A percentile compares a stretch with the other conserved stretches of the same genome.
These are phyloP conservation scores for Trichoderma virens DNA, from an alignment of 495 filamentous ascomycete species.

Conservation along the genomic window DNA sequence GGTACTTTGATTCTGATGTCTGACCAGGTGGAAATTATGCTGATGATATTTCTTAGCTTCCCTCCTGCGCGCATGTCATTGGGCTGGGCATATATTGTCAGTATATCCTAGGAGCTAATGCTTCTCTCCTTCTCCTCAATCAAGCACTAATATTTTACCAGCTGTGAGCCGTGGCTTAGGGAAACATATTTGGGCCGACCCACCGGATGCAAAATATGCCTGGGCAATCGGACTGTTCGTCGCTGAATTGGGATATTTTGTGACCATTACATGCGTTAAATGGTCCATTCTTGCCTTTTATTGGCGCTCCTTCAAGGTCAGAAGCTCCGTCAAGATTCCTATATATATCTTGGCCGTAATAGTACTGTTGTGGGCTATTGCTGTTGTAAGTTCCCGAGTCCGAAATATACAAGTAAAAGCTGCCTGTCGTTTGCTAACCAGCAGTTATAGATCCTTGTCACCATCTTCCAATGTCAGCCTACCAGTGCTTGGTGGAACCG, in stretches of 20 bases:
- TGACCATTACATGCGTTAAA: slow-evolving; percentile 3
- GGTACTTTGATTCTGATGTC: background rate
- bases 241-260: background rate
- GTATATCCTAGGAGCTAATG: background rate
- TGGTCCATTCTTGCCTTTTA: background rate
- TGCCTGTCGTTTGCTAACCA: background rate
- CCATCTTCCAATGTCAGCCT: background rate
- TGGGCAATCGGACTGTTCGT: background rate
- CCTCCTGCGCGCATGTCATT: background rate
- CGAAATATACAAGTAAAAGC: background rate
- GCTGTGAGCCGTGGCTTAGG: background rate
- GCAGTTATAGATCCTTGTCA: background rate
- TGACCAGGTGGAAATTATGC: background rate
- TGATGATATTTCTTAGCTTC: background rate
- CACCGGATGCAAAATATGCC: background rate
- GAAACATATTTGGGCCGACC: background rate
- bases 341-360: background rate
- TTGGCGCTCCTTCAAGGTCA: background rate
- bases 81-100: background rate
- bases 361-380: background rate
- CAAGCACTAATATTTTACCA: background rate
- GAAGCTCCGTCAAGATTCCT: background rate
- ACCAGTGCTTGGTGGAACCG: slow-evolving; percentile 4
- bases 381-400: background rate
- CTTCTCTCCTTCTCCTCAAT: background rate